Conservation (phyloP, 1,139 yeast species). For the Petasospora fabianii region DNA sequence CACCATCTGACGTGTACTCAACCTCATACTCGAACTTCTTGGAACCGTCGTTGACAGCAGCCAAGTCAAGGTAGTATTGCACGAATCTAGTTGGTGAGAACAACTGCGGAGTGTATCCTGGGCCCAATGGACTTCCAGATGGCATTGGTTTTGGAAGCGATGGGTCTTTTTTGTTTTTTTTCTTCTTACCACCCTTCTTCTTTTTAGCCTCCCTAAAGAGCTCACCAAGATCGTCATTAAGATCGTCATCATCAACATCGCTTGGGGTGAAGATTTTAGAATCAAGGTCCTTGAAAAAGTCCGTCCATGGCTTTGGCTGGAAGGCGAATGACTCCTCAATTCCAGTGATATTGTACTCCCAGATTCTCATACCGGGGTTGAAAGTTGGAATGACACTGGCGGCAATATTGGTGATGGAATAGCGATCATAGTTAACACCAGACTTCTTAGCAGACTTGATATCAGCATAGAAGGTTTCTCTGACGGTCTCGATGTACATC, state of each 20-base stretch:
- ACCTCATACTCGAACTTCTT: slow-evolving; percentile 54
- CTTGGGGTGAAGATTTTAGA: slow-evolving; percentile 27
- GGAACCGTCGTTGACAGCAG: slow-evolving; percentile 43
- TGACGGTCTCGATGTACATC: slow-evolving; percentile 51
- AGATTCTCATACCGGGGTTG: slow-evolving; percentile 76
- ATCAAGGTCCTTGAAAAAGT: slow-evolving; percentile 48
- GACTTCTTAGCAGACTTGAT: slow-evolving; percentile 39
- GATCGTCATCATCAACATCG: slow-evolving; percentile 27
- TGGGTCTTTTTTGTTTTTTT: slow-evolving; percentile 39
- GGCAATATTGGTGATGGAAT: slow-evolving; percentile 64
- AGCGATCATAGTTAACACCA: slow-evolving; percentile 52
- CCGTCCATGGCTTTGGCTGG: slow-evolving; percentile 45
- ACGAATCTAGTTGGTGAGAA: slow-evolving; percentile 71
- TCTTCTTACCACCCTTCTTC: slow-evolving; percentile 28
- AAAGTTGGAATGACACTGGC: slow-evolving; percentile 84
- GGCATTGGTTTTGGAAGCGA: slow-evolving; percentile 71
- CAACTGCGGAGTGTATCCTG: slow-evolving; percentile 67
- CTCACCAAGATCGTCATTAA: slow-evolving; percentile 1
- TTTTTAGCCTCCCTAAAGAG: slow-evolving; percentile 18
- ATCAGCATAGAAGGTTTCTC: slow-evolving; percentile 48
- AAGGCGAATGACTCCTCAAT: slow-evolving; percentile 29
- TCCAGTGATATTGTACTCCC: slow-evolving; percentile 77
- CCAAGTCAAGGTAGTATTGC: slow-evolving; percentile 68
- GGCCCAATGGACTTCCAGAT: slow-evolving; percentile 52
- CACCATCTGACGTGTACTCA: slow-evolving; percentile 67